Evolutionary conservation across 192 early-diverging fungal genomes (phyloP).

Genomic region (Spizellomyces punctatus): DNA sequence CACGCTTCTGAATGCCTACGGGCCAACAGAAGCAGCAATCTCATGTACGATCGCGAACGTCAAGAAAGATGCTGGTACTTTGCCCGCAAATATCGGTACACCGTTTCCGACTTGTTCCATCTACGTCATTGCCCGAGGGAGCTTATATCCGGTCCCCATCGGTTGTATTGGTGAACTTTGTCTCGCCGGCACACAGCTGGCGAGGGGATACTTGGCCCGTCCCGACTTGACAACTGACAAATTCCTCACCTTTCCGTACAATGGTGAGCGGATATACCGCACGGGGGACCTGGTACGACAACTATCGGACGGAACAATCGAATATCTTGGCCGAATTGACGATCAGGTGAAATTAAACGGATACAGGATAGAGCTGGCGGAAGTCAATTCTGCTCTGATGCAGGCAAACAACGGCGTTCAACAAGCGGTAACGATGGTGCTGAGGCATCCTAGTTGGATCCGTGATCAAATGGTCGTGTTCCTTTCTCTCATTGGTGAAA

Average conservation of each 20-base stretch:
- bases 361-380: conserved; percentile 28
- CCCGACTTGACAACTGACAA: conserved; percentile 38
- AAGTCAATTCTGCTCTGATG: conserved; percentile 12
- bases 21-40: conserved; percentile 33
- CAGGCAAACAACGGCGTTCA: background rate
- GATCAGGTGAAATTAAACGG: conserved; percentile 34
- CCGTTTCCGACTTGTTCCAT: conserved; percentile 10
- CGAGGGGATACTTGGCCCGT: conserved; percentile 44
- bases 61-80: background rate
- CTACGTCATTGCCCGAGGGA: conserved; percentile 1
- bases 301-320: conserved; percentile 15
- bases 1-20: conserved; percentile 15
- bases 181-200: conserved; percentile 43
- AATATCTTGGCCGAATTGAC: conserved; percentile 24
- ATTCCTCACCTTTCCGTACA: conserved; percentile 34
- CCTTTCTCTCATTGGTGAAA: background rate
- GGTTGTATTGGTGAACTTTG: conserved; percentile 41
- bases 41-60: conserved; percentile 17
- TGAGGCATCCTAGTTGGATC: background rate
- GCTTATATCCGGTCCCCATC: background rate
- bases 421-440: conserved; percentile 2
- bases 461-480: background rate
- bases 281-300: conserved; percentile 33
- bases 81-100: conserved; percentile 15
- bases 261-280: conserved; percentile 27